Base-by-base conservation (phyloP, 2,329 filamentous ascomycete genomes). In the Aspergillus novofumigatus region DNA sequence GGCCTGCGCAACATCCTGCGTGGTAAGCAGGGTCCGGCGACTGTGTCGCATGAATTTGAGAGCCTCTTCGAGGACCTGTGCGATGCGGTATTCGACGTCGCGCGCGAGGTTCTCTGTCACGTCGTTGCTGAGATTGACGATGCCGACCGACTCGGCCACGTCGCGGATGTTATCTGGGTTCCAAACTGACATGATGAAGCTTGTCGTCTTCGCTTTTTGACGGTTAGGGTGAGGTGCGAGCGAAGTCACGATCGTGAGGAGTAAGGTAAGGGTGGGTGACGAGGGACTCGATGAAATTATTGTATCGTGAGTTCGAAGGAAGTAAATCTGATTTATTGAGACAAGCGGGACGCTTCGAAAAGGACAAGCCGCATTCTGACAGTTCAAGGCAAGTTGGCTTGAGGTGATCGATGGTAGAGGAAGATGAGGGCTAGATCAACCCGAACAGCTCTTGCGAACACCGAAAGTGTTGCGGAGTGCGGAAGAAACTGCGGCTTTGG, bases 101-200 rank as follows among this genome's bases (percentile, higher is more conserved):
- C 95, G 91, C 9, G 92, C 88, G 48, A 99, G 84, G 57, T 91
- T 88, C 60, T 94, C 90, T 49, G 92, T 86, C 23, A 94, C 90
- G 60, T 97, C 93, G 59, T 96, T 91, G 71, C 85, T 86, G 48
- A 97, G 82, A 54, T 85, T 83, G 65, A 84, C 80, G 66, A 99
- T 92, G 57, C 94, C 94, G 50, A 97, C 90, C 1, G 94, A 96
- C 75, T 99, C 94, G 65, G 94, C 93, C 59, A 97, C 92, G 73
- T 99, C 94, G 67, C 87, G 88, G 67, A 99, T 90, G 67, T 96
- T 97, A 68, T 99, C 94, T 20, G 90, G 87, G 71, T 97, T 97
- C 94, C 94, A 97, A 65, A 97, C 86, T 42, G 85, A 85, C 80
- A 82, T 83, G 48, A 51, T 69, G 65, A 49, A 48, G 8, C 11